These are phyloP conservation scores for Populus tomentosa DNA, from an alignment of 441 rosid species.

Conservation along the genomic window DNA sequence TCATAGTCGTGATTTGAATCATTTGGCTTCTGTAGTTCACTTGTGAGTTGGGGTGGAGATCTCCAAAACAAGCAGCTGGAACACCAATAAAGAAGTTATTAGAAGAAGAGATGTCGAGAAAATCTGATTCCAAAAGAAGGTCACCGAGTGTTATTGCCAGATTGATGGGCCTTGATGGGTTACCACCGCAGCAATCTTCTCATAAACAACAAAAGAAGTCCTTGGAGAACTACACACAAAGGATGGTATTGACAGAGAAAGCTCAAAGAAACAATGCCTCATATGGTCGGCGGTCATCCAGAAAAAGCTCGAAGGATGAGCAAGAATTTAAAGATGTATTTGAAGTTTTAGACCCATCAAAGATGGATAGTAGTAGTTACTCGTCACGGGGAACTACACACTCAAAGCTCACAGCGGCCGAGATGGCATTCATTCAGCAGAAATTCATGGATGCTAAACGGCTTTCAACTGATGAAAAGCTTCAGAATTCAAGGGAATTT, in stretches of 20 bases:
- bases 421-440: constrained; percentile 63
- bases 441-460: constrained; percentile 71
- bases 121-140: constrained; percentile 58
- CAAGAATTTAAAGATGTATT: constrained; percentile 92
- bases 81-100: constrained; percentile 69
- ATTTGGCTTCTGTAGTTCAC: constrained; percentile 38
- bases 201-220: constrained; percentile 38
- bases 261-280: constrained; percentile 37
- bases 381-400: constrained; percentile 29
- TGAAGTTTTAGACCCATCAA: constrained; percentile 72
- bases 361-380: constrained; percentile 33
- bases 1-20: neutral
- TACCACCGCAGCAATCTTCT: constrained; percentile 55
- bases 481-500: constrained; percentile 70
- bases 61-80: constrained; percentile 41
- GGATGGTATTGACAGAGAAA: constrained; percentile 26
- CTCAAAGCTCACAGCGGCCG: constrained; percentile 48
- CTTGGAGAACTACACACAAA: constrained; percentile 28
- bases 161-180: constrained; percentile 91
- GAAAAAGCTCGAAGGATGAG: constrained; percentile 70
- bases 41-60: constrained; percentile 37
- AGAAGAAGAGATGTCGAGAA: constrained; percentile 79
- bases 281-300: constrained; percentile 45
- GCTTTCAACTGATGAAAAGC: constrained; percentile 63
- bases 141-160: constrained; percentile 81